Conservation (phyloP, 139 green algal genomes). For the Dunaliella sp. region DNA sequence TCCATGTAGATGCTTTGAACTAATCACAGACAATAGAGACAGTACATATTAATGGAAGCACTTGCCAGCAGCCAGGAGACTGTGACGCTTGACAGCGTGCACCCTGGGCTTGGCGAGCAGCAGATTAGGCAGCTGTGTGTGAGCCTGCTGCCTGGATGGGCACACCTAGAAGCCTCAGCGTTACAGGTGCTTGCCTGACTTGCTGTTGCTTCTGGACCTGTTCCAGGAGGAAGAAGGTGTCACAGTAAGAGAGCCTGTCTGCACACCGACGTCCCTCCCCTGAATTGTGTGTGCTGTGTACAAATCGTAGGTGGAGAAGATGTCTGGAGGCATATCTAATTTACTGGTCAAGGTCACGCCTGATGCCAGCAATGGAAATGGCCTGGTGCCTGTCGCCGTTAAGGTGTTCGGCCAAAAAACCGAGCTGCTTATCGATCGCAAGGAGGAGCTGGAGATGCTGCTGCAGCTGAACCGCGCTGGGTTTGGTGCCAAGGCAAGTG, state of each 20-base stretch:
- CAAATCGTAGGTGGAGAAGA: conserved; percentile 50
- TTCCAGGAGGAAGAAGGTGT: too few species aligned
- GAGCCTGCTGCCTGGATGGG: conserved; percentile 44
- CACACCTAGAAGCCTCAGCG: background rate
- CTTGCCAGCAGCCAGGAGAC: background rate
- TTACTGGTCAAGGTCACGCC: conserved; percentile 63
- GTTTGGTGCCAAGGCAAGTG: conserved; percentile 73
- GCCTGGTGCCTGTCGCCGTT: conserved; percentile 60
- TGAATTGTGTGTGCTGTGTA: background rate
- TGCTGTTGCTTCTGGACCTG: too few species aligned
- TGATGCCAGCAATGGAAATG: background rate
- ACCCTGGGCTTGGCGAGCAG: background rate
- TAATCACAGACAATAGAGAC: too few species aligned
- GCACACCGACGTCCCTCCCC: background rate
- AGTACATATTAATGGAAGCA: too few species aligned
- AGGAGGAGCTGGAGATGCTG: conserved; percentile 59
- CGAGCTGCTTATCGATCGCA: conserved; percentile 80
- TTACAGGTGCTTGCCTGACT: background rate
- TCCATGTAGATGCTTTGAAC: too few species aligned
- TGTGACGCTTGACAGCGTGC: background rate
- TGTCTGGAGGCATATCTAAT: conserved; percentile 90
- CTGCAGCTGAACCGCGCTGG: conserved; percentile 57
- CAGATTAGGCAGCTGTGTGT: conserved; percentile 30
- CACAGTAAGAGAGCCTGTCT: background rate
- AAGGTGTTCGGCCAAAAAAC: conserved; percentile 89